phyloP scores from a whole-genome alignment of 148 eudicot species.

The Spergularia bocconei region DNA sequence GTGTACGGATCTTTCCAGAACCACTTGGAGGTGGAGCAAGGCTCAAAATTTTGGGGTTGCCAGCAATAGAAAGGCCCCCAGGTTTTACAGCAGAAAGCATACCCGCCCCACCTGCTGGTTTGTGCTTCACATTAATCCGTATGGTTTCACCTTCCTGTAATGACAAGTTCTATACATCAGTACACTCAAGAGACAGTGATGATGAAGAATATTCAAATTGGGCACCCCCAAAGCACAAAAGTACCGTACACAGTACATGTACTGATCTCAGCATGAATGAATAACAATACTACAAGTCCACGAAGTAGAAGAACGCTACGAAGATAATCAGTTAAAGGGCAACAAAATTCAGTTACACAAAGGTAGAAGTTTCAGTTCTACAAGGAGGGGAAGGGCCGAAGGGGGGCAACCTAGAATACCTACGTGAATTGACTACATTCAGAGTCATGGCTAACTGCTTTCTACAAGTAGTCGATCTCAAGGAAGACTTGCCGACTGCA shows the following conservation, averaged over 20 bases:
- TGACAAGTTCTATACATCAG: not conserved
- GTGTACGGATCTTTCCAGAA: conserved; percentile 60
- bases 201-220: not conserved
- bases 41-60: conserved; percentile 54
- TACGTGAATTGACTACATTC: too few relatives aligned
- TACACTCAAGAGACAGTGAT: not conserved
- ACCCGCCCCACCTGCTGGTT: conserved; percentile 71
- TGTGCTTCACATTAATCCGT: conserved; percentile 92
- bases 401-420: too few relatives aligned
- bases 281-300: not conserved
- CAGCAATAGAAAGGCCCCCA: conserved; percentile 42
- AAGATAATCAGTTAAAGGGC: too few relatives aligned
- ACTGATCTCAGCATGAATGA: not conserved
- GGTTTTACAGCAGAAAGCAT: conserved; percentile 83
- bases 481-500: too few relatives aligned
- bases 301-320: too few relatives aligned
- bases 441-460: too few relatives aligned
- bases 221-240: not conserved
- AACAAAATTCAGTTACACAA: too few relatives aligned
- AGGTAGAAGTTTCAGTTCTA: too few relatives aligned
- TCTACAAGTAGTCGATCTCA: too few relatives aligned
- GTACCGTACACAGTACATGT: not conserved
- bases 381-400: too few relatives aligned
- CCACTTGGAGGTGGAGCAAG: conserved; percentile 84
- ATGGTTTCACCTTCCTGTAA: conserved; percentile 98